Evolutionary conservation across 1,284 basidiomycete genomes (phyloP), one percentile per base, ranked within the genome.

Genomic region (Tylopilus sp.): DNA sequence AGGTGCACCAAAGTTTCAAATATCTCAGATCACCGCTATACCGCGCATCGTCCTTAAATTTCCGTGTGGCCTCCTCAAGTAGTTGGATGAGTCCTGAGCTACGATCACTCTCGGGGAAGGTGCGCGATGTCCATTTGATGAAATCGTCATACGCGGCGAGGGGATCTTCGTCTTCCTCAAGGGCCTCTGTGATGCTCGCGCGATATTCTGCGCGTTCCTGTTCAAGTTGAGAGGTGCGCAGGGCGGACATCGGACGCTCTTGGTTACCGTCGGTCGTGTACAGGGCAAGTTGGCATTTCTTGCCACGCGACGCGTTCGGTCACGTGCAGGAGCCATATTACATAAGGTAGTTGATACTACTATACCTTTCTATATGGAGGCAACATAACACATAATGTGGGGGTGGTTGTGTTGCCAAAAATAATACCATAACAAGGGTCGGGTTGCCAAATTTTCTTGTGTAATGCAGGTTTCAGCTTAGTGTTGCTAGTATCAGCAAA

Each of bases 1-100:
- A 93, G 53, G 86, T 73, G 15, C 84, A 80, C 94, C 94, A 96
- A 29, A 95, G 70, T 66, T 88, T 89, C 43, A 97, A 77, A 68
- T 97, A 96, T 35, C 94, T 80, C 48, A 89, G 71, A 72, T 98
- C 94, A 55, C 85, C 83, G 61, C 82, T 82, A 71, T 95, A 98
- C 26, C 83, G 73, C 30, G 78, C 73, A 61, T 94, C 91, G 24
- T 82, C 78, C 53, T 87, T 81, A 66, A 97, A 95, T 46, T 82
- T 78, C 20, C 85, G 73, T 0, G 88, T 90, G 0, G 83, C 81
- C 56, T 84, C 80, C 58, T 93, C 88, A 0, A 94, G 73, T 4
- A 91, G 70, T 49, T 83, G 80, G 5, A 81, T 69, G n/a, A 85
- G 73, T 2, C 86, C 85, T 61, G 84, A 77, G 61, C 77, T 66